These are phyloP conservation scores for Podaxis sp. DNA, from an alignment of 768 basidiomycete genomes.

Conservation along the genomic window DNA sequence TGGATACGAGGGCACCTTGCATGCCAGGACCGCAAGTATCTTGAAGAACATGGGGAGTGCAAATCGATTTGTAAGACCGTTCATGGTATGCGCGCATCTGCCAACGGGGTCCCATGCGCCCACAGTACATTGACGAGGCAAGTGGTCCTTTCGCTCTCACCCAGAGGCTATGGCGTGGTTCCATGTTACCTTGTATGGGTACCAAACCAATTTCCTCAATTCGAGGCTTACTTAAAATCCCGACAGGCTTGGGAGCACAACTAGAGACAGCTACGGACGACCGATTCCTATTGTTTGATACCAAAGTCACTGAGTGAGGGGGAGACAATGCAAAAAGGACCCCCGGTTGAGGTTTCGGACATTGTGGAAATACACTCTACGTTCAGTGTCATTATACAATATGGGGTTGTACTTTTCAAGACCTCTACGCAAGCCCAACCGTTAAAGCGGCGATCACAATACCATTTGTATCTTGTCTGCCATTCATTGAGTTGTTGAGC, in stretches of 20 bases:
- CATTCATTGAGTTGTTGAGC: too few species aligned
- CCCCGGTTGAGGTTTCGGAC: neutral
- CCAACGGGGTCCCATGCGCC: constrained; percentile 8
- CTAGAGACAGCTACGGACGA: constrained; percentile 17
- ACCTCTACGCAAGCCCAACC: too few species aligned
- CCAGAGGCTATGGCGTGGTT: neutral
- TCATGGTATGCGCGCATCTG: neutral
- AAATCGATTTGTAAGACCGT: neutral
- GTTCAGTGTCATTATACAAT: too few species aligned
- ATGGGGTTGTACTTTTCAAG: too few species aligned
- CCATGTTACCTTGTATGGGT: constrained; percentile 1
- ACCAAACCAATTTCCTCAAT: neutral
- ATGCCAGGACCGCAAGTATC: neutral
- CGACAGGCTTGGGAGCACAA: constrained; percentile 15
- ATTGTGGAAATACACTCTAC: neutral
- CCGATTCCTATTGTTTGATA: neutral
- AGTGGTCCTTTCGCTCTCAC: neutral
- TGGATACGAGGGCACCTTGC: neutral
- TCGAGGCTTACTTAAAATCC: neutral
- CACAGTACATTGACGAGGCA: neutral
- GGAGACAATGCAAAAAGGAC: neutral
- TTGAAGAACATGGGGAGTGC: neutral
- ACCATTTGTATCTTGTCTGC: too few species aligned
- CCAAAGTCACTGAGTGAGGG: neutral
- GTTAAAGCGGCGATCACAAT: too few species aligned